These are phyloP conservation scores for Cadophora malorum DNA, from an alignment of 2,329 filamentous ascomycete genomes.

Conservation along the genomic window DNA sequence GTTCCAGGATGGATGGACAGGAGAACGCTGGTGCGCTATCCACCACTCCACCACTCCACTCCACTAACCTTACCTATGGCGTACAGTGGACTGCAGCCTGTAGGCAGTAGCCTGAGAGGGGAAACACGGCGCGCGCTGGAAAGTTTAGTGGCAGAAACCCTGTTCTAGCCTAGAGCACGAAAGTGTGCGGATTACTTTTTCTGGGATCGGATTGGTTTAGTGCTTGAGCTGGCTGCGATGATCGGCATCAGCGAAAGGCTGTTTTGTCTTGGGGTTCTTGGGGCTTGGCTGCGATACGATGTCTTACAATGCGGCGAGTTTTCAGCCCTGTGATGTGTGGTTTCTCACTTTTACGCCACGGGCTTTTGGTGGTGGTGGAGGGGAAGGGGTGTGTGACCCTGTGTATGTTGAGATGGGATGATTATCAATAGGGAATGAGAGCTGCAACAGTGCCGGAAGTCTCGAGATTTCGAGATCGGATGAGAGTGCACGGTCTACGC, in stretches of 20 bases:
- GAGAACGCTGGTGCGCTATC: neutral
- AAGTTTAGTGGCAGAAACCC: neutral
- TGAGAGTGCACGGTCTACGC: too few relatives aligned
- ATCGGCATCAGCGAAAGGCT: conserved; percentile 3
- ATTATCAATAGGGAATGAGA: too few relatives aligned
- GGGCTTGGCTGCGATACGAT: neutral
- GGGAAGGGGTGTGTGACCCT: too few relatives aligned
- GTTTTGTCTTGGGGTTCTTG: neutral
- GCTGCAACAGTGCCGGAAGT: too few relatives aligned
- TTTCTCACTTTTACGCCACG: neutral
- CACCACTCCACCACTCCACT: neutral
- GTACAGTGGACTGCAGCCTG: neutral
- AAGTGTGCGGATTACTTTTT: neutral
- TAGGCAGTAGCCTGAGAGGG: neutral
- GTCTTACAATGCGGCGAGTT: neutral
- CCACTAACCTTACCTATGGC: neutral
- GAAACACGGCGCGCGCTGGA: neutral
- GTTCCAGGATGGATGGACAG: neutral
- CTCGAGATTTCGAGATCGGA: too few relatives aligned
- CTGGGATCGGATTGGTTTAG: neutral
- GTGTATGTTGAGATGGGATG: too few relatives aligned
- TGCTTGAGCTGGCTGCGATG: neutral
- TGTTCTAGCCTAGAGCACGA: neutral
- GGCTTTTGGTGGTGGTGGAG: neutral
- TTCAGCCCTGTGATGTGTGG: neutral